phyloP scores from a whole-genome alignment of 2,329 filamentous ascomycete species.

The Stemphylium lycopersici region DNA sequence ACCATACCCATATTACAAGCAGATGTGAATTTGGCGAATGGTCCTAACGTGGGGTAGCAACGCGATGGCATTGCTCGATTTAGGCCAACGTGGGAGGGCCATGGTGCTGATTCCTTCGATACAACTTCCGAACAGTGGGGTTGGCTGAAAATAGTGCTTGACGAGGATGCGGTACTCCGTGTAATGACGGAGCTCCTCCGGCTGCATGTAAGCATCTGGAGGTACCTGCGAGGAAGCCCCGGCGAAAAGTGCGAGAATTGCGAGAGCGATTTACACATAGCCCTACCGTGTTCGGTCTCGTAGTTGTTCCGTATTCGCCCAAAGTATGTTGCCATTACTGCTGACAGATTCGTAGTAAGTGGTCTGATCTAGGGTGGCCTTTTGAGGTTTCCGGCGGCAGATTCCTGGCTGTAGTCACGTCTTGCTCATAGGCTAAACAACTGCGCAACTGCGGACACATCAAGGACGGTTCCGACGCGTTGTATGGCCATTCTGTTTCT shows the following conservation, averaged over 20 bases:
- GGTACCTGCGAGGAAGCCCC: conserved; percentile 4
- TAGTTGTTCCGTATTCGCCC: conserved; percentile 11
- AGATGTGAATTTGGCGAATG: conserved; percentile 14
- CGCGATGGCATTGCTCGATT: conserved; percentile 1
- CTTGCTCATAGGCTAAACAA: conserved; percentile 20
- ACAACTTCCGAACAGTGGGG: not conserved
- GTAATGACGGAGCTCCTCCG: conserved; percentile 8
- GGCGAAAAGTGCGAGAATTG: not conserved
- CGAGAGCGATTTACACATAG: not conserved
- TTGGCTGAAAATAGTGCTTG: conserved; percentile 14
- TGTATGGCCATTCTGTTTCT: conserved; percentile 1
- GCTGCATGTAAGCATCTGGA: conserved; percentile 23
- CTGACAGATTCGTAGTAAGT: conserved; percentile 14
- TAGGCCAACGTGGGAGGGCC: not conserved
- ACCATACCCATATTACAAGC: conserved; percentile 20
- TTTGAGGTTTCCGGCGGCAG: not conserved
- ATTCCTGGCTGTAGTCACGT: conserved; percentile 5
- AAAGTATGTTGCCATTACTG: conserved; percentile 7
- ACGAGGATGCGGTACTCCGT: conserved; percentile 7
- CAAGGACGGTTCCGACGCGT: not conserved
- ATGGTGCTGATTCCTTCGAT: not conserved
- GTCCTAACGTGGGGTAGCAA: conserved; percentile 4
- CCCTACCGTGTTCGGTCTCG: conserved; percentile 2
- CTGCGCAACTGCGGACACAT: conserved; percentile 2
- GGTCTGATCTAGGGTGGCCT: conserved; percentile 4